A percentile compares a stretch with the other conserved stretches of the same genome.
These are phyloP conservation scores for Cyclostephanos tholiformis DNA, from an alignment of 108 stramenopile species.

Conservation along the genomic window DNA sequence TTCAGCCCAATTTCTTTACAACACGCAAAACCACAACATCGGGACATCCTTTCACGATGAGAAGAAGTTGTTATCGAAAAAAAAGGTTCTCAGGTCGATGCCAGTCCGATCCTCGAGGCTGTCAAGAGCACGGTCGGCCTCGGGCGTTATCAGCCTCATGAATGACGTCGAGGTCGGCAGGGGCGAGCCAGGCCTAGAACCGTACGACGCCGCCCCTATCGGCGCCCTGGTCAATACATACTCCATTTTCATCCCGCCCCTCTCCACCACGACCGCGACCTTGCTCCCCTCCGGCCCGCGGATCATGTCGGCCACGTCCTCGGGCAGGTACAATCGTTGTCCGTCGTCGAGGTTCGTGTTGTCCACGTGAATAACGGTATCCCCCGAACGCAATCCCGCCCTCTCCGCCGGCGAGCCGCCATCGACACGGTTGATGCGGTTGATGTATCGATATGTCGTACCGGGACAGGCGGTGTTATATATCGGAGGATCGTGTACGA, in stretches of 20 bases:
- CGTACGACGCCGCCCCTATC: too few species aligned
- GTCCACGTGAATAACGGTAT: constrained; percentile 66
- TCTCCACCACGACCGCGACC: constrained; percentile 61
- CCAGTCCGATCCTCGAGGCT: too few species aligned
- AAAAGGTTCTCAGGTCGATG: too few species aligned
- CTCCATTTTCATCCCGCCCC: constrained; percentile 59
- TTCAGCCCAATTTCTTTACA: too few species aligned
- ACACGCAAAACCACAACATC: too few species aligned
- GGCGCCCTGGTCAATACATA: constrained; percentile 69
- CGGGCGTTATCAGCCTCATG: too few species aligned
- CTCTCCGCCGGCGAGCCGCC: constrained; percentile 59
- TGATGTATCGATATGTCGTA: not conserved
- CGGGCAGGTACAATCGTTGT: constrained; percentile 46
- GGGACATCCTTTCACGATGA: too few species aligned
- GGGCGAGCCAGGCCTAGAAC: too few species aligned
- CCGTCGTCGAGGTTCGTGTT: constrained; percentile 53
- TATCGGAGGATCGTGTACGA: constrained; percentile 8
- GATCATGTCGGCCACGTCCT: constrained; percentile 62
- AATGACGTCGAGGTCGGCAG: too few species aligned
- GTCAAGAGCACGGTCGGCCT: too few species aligned
- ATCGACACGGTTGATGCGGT: constrained; percentile 29
- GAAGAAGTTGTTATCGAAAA: too few species aligned
- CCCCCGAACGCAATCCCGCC: constrained; percentile 56
- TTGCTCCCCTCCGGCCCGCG: constrained; percentile 67
- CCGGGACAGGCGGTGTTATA: not conserved